A percentile compares a stretch with the other conserved stretches of the same genome.
Evolutionary conservation across 805 yeast genomes (phyloP).

Genomic region (Zygotorulaspora danielsina): DNA sequence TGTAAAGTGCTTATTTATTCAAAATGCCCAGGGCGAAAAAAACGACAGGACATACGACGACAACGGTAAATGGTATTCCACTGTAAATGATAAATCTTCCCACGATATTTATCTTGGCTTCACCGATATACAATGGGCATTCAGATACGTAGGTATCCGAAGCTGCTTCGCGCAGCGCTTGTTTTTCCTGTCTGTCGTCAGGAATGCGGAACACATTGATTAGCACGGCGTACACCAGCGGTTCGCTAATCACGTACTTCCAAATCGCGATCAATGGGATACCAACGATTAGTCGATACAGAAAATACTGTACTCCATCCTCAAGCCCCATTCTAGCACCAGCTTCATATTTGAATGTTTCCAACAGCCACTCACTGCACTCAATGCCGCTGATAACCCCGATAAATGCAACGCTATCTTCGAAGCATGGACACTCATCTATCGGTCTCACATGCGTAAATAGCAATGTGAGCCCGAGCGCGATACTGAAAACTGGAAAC

Average conservation of each 20-base stretch:
- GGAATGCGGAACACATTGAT: conserved; percentile 15
- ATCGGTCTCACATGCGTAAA: conserved; percentile 77
- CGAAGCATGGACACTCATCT: conserved; percentile 94
- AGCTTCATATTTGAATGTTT: conserved; percentile 20
- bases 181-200: conserved; percentile 29
- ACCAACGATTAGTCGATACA: conserved; percentile 57
- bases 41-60: conserved; percentile 34
- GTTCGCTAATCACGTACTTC: conserved; percentile 66
- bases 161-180: conserved; percentile 21
- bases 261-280: conserved; percentile 58
- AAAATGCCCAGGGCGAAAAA: conserved; percentile 12
- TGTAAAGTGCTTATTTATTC: too few relatives aligned
- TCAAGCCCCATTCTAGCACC: conserved; percentile 25
- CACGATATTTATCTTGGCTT: conserved; percentile 71
- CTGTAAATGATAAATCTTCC: conserved; percentile 77
- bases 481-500: conserved; percentile 38
- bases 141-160: conserved; percentile 29
- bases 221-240: conserved; percentile 52
- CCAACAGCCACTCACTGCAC: conserved; percentile 49
- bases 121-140: conserved; percentile 49
- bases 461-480: conserved; percentile 46
- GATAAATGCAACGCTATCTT: conserved; percentile 87
- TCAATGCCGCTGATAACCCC: conserved; percentile 83
- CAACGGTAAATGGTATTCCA: conserved; percentile 64
- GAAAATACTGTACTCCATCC: conserved; percentile 42